Evolutionary conservation across 164 flowering plant species (phyloP).

Genomic region (Platanus orientalis): DNA sequence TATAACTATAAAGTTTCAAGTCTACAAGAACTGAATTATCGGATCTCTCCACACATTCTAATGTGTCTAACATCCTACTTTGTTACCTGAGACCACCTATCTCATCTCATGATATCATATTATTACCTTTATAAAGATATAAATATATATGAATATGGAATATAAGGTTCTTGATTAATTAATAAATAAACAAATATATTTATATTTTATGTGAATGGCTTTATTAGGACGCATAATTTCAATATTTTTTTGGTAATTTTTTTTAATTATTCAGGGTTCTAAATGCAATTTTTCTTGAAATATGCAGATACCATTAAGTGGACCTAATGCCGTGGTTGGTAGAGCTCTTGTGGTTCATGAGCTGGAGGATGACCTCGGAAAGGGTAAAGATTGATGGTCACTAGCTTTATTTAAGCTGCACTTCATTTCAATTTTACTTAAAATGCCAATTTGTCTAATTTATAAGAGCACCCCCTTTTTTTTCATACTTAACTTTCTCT

Average conservation of each 20-base stretch:
- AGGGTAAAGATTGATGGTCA: constrained; percentile 36
- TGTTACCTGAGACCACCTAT: no score
- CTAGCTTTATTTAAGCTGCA: background rate
- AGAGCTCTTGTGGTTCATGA: constrained; percentile 3
- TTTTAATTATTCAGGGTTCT: background rate
- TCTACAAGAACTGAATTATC: no score
- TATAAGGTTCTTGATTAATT: no score
- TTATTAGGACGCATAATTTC: no score
- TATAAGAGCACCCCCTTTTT: background rate
- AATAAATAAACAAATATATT: no score
- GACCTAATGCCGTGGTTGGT: constrained; percentile 62
- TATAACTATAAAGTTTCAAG: no score
- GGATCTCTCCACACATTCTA: no score
- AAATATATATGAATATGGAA: no score
- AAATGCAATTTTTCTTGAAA: background rate
- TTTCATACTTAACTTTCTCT: background rate
- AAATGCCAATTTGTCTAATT: background rate
- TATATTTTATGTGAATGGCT: no score
- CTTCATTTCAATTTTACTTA: background rate
- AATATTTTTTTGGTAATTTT: background rate
- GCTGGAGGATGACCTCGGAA: constrained; percentile 2
- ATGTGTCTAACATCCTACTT: no score
- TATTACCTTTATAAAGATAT: no score
- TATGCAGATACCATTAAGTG: constrained; percentile 21
- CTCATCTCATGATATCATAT: no score